Evolutionary conservation across 2,329 filamentous ascomycete genomes (phyloP).

Genomic region (Huntiella abstrusa): DNA sequence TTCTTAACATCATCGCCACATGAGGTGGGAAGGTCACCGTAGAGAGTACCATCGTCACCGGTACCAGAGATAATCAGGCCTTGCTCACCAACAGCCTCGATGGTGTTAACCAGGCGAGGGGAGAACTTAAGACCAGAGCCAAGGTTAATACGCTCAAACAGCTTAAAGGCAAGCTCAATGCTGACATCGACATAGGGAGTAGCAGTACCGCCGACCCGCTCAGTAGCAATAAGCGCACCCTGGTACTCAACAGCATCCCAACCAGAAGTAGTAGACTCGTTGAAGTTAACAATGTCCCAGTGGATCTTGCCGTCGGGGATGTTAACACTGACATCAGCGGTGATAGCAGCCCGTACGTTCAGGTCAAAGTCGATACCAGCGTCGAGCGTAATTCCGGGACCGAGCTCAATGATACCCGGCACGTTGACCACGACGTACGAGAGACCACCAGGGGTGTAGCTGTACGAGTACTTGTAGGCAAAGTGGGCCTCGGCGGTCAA

Average conservation of each 20-base stretch:
- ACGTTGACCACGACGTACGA: slow-evolving; percentile 21
- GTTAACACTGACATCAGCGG: slow-evolving; percentile 17
- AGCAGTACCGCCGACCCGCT: slow-evolving; percentile 17
- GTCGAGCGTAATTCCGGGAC: slow-evolving; percentile 17
- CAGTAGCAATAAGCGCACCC: slow-evolving; percentile 18
- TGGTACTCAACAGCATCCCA: slow-evolving; percentile 21
- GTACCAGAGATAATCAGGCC: not conserved
- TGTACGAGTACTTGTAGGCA: slow-evolving; percentile 18
- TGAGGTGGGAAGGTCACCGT: not conserved
- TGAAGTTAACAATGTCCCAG: slow-evolving; percentile 20
- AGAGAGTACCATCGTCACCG: not conserved
- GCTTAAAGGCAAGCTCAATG: slow-evolving; percentile 21
- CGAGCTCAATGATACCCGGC: slow-evolving; percentile 22
- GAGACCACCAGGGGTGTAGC: slow-evolving; percentile 18
- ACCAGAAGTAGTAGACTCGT: slow-evolving; percentile 16
- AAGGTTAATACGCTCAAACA: slow-evolving; percentile 11
- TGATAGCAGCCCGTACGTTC: slow-evolving; percentile 17
- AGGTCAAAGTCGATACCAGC: slow-evolving; percentile 20
- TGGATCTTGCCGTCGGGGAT: slow-evolving; percentile 21
- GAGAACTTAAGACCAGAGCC: slow-evolving; percentile 2
- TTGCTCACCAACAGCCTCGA: slow-evolving; percentile 1
- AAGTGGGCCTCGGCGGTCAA: slow-evolving; percentile 19
- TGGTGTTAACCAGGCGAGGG: not conserved
- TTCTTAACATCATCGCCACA: slow-evolving; percentile 1
- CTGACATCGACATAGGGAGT: slow-evolving; percentile 15